A percentile compares a stretch with the other conserved stretches of the same genome.
These are phyloP conservation scores for Paracoccidioides lutzii DNA, from an alignment of 2,329 filamentous ascomycete species.

Conservation along the genomic window DNA sequence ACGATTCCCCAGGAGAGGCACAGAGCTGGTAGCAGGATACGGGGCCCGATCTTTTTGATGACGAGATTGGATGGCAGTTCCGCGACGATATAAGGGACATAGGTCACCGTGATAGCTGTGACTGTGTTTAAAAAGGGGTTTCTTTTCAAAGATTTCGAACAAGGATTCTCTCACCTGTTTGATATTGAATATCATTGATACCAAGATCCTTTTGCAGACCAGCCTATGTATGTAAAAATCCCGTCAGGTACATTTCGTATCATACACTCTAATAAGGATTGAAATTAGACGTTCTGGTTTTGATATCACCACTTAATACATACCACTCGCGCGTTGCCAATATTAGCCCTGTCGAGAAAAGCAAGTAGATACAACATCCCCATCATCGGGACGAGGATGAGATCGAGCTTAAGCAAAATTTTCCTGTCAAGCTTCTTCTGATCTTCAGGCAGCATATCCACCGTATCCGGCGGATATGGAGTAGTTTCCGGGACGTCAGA, in stretches of 20 bases:
- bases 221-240: not conserved
- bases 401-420: constrained; percentile 28
- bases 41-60: constrained; percentile 48
- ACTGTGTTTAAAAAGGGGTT: not conserved
- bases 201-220: constrained; percentile 46
- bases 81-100: constrained; percentile 3
- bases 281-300: not conserved
- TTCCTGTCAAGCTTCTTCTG: constrained; percentile 16
- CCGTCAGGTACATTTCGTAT: not conserved
- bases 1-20: constrained; percentile 47
- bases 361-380: constrained; percentile 51
- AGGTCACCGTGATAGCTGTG: constrained; percentile 4
- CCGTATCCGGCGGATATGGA: not conserved
- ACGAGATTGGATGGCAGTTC: constrained; percentile 54
- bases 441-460: not conserved
- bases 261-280: not conserved
- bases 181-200: constrained; percentile 51
- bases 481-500: not conserved
- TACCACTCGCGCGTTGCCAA: constrained; percentile 56
- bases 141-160: not conserved
- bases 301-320: not conserved
- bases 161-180: constrained; percentile 25
- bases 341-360: constrained; percentile 56
- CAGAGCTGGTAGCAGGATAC: constrained; percentile 47
- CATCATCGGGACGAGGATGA: constrained; percentile 26